phyloP scores from a whole-genome alignment of 225 moss, liverwort and hornwort genomes.

The Pleurozium schreberi region DNA sequence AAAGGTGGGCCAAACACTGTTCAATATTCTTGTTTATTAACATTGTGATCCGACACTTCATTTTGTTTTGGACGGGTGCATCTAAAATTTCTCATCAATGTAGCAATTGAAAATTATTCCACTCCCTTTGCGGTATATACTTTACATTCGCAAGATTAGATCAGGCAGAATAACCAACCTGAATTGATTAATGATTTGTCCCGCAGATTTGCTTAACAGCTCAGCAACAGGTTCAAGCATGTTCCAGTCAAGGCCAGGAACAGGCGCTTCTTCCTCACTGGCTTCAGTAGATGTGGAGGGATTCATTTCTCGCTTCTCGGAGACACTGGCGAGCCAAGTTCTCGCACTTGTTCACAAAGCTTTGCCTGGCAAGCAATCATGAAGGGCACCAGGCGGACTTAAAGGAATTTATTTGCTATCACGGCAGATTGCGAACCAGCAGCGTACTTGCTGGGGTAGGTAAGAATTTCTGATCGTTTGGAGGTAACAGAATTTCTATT shows the following conservation, averaged over 20 bases:
- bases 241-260: constrained; percentile 39
- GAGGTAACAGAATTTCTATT: neutral
- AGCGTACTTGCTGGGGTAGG: neutral
- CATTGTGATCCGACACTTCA: neutral
- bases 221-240: constrained; percentile 10
- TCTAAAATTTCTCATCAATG: neutral
- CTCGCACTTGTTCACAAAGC: constrained; percentile 50
- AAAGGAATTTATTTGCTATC: neutral
- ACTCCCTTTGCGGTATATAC: neutral
- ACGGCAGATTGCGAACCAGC: neutral
- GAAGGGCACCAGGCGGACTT: neutral
- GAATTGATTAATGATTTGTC: neutral
- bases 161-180: neutral
- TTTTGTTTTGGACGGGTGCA: neutral
- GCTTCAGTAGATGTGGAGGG: constrained; percentile 43
- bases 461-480: neutral
- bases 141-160: neutral
- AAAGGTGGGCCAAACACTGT: neutral
- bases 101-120: neutral
- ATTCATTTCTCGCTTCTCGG: constrained; percentile 46
- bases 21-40: neutral
- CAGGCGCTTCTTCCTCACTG: constrained; percentile 18
- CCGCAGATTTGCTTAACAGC: constrained; percentile 16
- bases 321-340: constrained; percentile 50
- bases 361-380: constrained; percentile 25